Base-by-base conservation (phyloP, 164 flowering plant species). In the Saururus chinensis region DNA sequence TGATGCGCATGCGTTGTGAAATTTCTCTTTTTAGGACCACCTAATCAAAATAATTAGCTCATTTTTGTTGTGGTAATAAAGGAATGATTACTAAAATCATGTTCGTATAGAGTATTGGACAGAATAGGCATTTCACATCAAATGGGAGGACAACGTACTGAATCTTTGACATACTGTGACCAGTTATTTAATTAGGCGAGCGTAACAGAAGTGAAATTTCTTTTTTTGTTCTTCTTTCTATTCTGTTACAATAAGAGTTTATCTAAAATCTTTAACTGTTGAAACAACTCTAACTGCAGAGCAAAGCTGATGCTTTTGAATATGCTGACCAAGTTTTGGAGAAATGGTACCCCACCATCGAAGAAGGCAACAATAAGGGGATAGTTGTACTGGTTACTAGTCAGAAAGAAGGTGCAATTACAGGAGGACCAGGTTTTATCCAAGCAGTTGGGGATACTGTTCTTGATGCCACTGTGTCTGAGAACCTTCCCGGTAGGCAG, bases 241-340 rank as follows among this genome's bases (percentile, higher is more conserved):
- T 58, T n/a, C 60, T 58, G 23, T 11, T 17, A 9, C 14, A 13
- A 41, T 13, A 0, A 24, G 40, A 41, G 25, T 42, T 20, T 21
- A 7, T 14, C 0, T 60, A 12, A 23, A 35, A 24, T 55, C 14
- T 14, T 17, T 23, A 55, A 23, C 16, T 35, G 60, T 37, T 19
- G 60, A 13, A 55, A 41, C 45, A 9, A 35, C 51, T n/a, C 12
- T 48, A 21, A 19, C 21, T 61, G 51, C 56, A 93, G 97, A 95
- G 96, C 85, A 91, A 88, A 81, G 97, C 97, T 56, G 97, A 90
- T 82, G 96, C 97, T 16, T 90, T 93, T 68, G 96, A 90, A 87
- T 93, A 85, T 66, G 97, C 96, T 37, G 97, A 90, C 71, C 95
- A 87, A 85, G 85, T 90, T 59, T 71, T 95, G 73, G 99, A 95